Evolutionary conservation across 106 monocot species (phyloP).

Genomic region (Dendrobium catenatum): DNA sequence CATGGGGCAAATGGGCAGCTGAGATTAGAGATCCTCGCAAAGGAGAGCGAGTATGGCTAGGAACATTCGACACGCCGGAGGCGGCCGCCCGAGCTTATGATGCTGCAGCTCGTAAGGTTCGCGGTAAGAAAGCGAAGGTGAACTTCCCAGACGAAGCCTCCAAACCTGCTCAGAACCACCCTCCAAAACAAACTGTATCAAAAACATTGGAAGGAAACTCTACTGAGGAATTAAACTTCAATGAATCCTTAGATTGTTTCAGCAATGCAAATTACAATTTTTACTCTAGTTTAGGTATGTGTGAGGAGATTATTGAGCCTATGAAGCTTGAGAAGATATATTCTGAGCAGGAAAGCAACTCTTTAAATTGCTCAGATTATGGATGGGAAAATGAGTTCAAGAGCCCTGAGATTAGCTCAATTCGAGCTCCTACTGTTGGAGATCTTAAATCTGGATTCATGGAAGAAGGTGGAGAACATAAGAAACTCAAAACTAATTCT

Average conservation of each 20-base stretch:
- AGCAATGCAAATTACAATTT: constrained; percentile 12
- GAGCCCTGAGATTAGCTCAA: constrained; percentile 28
- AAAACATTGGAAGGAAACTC: background rate
- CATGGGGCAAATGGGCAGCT: constrained; percentile 79
- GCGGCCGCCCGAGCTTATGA: constrained; percentile 69
- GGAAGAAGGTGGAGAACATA: constrained; percentile 12
- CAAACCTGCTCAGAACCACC: constrained; percentile 1
- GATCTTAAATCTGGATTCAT: constrained; percentile 4
- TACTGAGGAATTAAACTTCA: background rate
- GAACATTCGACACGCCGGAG: constrained; percentile 56
- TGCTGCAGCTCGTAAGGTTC: constrained; percentile 47
- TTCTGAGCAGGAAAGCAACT: constrained; percentile 33
- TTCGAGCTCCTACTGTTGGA: constrained; percentile 10
- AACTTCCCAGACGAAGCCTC: constrained; percentile 35
- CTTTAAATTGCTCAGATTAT: constrained; percentile 25
- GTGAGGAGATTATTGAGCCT: constrained; percentile 13
- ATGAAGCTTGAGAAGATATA: constrained; percentile 4
- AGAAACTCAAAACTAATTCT: constrained; percentile 39
- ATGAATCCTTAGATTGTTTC: background rate
- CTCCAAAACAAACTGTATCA: background rate
- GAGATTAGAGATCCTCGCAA: constrained; percentile 66
- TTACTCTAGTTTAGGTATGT: constrained; percentile 13
- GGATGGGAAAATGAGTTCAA: constrained; percentile 21
- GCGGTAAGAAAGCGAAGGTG: constrained; percentile 62
- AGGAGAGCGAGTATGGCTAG: constrained; percentile 64